A percentile compares a stretch with the other conserved stretches of the same genome.
These are phyloP conservation scores for Camellia oleifera DNA, from an alignment of 179 eudicot genomes.

Conservation along the genomic window DNA sequence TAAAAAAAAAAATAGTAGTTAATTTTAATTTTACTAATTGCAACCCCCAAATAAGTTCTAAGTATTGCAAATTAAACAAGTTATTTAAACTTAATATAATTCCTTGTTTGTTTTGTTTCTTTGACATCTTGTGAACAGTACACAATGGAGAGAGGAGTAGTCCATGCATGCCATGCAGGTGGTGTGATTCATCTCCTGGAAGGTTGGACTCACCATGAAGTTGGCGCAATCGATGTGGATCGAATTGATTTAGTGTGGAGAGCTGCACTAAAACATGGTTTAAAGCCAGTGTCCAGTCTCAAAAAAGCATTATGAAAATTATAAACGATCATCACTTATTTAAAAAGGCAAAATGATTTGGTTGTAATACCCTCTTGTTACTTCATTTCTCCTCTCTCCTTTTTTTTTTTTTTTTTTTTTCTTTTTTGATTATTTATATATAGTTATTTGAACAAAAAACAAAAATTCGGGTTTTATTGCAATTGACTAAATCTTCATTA, in stretches of 20 bases:
- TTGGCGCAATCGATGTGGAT: slow-evolving; percentile 79
- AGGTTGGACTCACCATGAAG: slow-evolving; percentile 90
- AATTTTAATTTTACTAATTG: too few relatives aligned
- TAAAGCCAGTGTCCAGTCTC: slow-evolving; percentile 41
- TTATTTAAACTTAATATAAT: not conserved
- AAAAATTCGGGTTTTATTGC: too few relatives aligned
- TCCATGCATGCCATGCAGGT: slow-evolving; percentile 95
- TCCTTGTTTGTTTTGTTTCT: not conserved
- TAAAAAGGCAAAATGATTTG: not conserved
- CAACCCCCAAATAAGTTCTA: too few relatives aligned
- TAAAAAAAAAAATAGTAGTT: too few relatives aligned
- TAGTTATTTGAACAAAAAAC: too few relatives aligned
- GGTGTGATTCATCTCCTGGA: slow-evolving; percentile 80
- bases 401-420: too few relatives aligned
- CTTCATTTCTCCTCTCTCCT: not conserved
- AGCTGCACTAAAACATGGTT: slow-evolving; percentile 80
- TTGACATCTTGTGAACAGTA: slow-evolving; percentile 30
- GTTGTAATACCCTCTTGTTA: not conserved
- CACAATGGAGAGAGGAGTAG: slow-evolving; percentile 81
- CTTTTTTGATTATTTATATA: too few relatives aligned
- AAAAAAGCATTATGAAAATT: not conserved
- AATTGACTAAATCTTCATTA: too few relatives aligned
- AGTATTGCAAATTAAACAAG: too few relatives aligned
- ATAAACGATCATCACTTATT: not conserved
- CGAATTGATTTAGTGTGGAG: slow-evolving; percentile 76